Evolutionary conservation across 2,329 filamentous ascomycete genomes (phyloP), one percentile per base, ranked within the genome.

Genomic region (Dactylonectria estremocensis): DNA sequence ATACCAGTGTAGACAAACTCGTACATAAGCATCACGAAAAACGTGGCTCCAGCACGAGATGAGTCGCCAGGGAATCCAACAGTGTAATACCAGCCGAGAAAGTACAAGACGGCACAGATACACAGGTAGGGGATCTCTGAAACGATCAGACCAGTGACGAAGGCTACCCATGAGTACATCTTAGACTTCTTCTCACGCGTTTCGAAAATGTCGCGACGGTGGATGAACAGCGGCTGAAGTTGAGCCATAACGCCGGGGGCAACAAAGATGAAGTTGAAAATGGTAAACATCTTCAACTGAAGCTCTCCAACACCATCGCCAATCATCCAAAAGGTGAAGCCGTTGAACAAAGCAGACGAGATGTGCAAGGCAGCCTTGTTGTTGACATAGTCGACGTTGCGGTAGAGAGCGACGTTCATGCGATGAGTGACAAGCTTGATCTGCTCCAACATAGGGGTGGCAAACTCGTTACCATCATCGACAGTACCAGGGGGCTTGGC

Each of bases 401-500:
- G 86, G 81, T 84, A 94, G 5, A 93, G 82, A 0, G 90, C 84
- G 0, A 88, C 76, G 70, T 89, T 90, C 80, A 86, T 88, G 31
- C 93, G 92, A 3, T 87, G 79, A 9, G 88, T 87, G 49, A 93
- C 92, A 60, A 92, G 84, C 70, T 84, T 88, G 48, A 90, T 80
- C 77, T 95, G 93, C 35, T 87, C 80, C 71, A 77, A 81, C 69
- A 95, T 88, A 0, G 91, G 86, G 7, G 89, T 90, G 0, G 93
- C 93, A 69, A 95, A 95, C 78, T 95, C 92, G 57, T 89, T 85
- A 67, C 89, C 92, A 58, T 86, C 83, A 24, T 85, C 82, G 66
- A 76, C 70, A 69, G 76, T 82, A 59, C 78, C 82, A 0, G 80
- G 77, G 1, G 84, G 78, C 69, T 82, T 84, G 18, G 82, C 68